Base-by-base conservation (phyloP, 108 stramenopile species). In the Schizochytrium sp. region DNA sequence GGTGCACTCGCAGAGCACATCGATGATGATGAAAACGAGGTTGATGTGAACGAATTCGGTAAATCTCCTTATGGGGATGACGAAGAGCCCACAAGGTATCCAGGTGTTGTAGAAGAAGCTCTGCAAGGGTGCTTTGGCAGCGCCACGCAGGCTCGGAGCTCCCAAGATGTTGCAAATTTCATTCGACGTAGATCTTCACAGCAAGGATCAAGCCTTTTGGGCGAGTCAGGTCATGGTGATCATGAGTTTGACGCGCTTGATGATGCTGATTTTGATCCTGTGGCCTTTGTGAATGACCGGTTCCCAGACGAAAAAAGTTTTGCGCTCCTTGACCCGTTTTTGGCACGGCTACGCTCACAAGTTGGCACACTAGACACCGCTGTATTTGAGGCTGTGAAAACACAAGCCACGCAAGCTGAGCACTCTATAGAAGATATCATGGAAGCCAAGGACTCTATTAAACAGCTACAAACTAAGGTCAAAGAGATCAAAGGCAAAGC, bases 91-190 rank as follows among this genome's bases (percentile, higher is more conserved):
- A 88, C n/a, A 13, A 72, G 46, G 49, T 88, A 88, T 15, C 46
- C 46, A 19, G 61, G n/a, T 28, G 87, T 61, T 12, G 57, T 60
- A 28, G 57, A 88, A 59, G 17, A 60, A 40, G 57, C 58, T 57
- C 58, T 58, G 7, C 15, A 60, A 28, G 87, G 59, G 15, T 88
- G 58, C 87, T 47, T 88, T 13, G 46, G 46, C 47, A n/a, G 4
- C 61, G 88, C 42, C 41, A 40, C 87, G 55, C 55, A 53, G 55
- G 4, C 40, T 12, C 87, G 50, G 28, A 19, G 19, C 53, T 56
- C 28, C 12, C 94, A 95, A 89, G 93, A 96, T 50, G 89, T 96
- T 19, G 57, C 96, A 44, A 96, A 96, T 55, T 96, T 96, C 17
- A 91, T 95, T 50, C 96, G 96, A 88, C 96, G 96, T 15, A 12